Percentiles rank a stretch among this genome's conserved stretches.
Evolutionary conservation across 805 yeast genomes (phyloP).

Genomic region (Candida taoyuanica): DNA sequence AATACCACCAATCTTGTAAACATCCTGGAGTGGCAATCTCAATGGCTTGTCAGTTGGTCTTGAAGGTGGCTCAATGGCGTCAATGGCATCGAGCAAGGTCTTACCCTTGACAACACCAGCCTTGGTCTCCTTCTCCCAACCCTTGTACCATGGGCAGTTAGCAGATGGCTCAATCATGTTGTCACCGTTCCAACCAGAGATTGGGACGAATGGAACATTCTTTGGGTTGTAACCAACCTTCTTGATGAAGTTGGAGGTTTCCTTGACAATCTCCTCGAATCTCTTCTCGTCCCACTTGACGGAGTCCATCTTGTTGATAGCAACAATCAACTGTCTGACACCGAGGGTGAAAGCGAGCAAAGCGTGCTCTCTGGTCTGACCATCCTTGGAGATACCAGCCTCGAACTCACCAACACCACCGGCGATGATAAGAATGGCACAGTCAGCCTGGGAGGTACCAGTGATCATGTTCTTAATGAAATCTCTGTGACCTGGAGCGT

Average conservation of each 20-base stretch:
- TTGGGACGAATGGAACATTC: conserved; percentile 40
- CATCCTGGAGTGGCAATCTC: conserved; percentile 90
- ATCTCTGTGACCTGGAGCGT: conserved; percentile 96
- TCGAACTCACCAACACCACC: conserved; percentile 95
- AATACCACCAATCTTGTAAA: conserved; percentile 92
- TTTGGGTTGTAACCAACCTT: background rate
- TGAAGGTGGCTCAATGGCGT: conserved; percentile 77
- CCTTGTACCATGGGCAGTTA: conserved; percentile 91
- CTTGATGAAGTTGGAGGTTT: conserved; percentile 34
- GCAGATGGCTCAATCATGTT: conserved; percentile 82
- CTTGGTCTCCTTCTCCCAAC: conserved; percentile 87
- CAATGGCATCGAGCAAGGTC: conserved; percentile 86
- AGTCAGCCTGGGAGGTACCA: conserved; percentile 94
- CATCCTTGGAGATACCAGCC: conserved; percentile 94
- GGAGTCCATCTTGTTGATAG: conserved; percentile 92
- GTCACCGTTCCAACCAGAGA: conserved; percentile 93
- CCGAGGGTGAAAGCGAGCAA: conserved; percentile 86
- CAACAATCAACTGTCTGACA: conserved; percentile 85
- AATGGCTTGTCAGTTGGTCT: conserved; percentile 89
- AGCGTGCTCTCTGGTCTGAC: conserved; percentile 96
- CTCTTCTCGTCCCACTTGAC: conserved; percentile 81
- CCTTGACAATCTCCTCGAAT: conserved; percentile 75
- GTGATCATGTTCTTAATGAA: conserved; percentile 95
- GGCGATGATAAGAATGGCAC: conserved; percentile 87
- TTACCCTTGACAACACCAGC: conserved; percentile 70